These are phyloP conservation scores for Lasiodiplodia theobromae DNA, from an alignment of 2,329 filamentous ascomycete genomes.

Conservation along the genomic window DNA sequence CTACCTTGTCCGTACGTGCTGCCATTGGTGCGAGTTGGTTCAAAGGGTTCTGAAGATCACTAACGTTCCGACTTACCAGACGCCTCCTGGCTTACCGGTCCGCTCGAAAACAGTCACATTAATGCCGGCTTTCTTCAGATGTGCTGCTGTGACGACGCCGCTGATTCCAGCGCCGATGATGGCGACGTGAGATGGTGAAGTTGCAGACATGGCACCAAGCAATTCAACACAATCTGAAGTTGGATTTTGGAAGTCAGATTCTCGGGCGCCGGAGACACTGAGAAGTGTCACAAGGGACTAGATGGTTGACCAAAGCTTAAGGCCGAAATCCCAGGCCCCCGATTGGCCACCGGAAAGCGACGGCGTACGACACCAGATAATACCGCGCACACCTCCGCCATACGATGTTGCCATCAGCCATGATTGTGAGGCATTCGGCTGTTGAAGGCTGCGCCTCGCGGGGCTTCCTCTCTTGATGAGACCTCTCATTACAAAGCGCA, in stretches of 20 bases:
- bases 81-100: constrained; percentile 59
- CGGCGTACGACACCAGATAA: constrained; percentile 27
- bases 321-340: background rate
- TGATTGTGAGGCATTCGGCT: constrained; percentile 2
- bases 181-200: constrained; percentile 36
- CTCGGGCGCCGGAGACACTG: background rate
- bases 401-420: constrained; percentile 9
- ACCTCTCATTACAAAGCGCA: constrained; percentile 7
- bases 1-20: background rate
- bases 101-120: constrained; percentile 64
- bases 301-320: background rate
- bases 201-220: constrained; percentile 32
- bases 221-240: constrained; percentile 1
- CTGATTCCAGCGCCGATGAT: constrained; percentile 49
- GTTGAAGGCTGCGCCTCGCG: constrained; percentile 8
- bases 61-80: constrained; percentile 55
- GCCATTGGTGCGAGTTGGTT: background rate
- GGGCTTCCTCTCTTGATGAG: background rate
- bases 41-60: background rate
- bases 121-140: constrained; percentile 43
- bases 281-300: background rate
- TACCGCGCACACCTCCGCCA: background rate
- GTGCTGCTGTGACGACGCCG: constrained; percentile 45
- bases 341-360: constrained; percentile 33
- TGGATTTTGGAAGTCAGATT: background rate